Evolutionary conservation across 2,329 filamentous ascomycete species (phyloP), one percentile per base, ranked within the genome.

Genomic region (Colletotrichum shisoi): DNA sequence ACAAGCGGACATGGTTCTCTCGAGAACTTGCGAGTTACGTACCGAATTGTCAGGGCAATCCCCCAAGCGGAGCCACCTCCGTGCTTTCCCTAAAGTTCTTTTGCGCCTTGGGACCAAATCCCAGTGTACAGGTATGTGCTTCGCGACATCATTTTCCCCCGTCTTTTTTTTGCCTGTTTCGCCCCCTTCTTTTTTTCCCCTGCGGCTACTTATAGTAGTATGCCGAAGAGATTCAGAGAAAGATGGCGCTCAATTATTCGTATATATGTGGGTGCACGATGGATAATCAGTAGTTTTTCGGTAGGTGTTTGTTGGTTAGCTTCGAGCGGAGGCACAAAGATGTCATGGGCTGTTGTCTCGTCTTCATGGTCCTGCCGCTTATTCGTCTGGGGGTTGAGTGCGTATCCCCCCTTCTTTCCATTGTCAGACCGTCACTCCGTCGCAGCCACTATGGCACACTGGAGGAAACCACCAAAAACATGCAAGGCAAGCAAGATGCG

Each of bases 401-500:
- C 52, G 45, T 52, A 65, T 56, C 45, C 59, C 39, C 44, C 42
- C 52, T 42, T 61, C 52, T 21, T n/a, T 56, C 71, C 61, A 48
- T 61, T 49, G 27, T 24, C 45, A 49, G 57, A 21, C 31, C 5
- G 34, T 54, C 49, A 31, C 11, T 58, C 46, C 40, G 53, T 67
- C 34, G 48, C 39, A 52, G 40, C 27, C 1, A 31, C 27, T 7
- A 34, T 34, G 68, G 57, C 54, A 69, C 68, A 67, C 63, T 69
- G 66, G 51, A 44, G 58, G 44, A 63, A 70, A 63, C 62, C 68
- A 53, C 54, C 44, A 69, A 61, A 34, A 57, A 62, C 57, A 68
- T 67, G 56, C 66, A 63, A 66, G 66, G 68, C 66, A 62, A 69
- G 62, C 62, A 62, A 70, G 58, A 62, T 65, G 57, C 52, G 61